Evolutionary conservation across 2,329 filamentous ascomycete species (phyloP), one percentile per base, ranked within the genome.

Genomic region (Penicillium rolfsii): DNA sequence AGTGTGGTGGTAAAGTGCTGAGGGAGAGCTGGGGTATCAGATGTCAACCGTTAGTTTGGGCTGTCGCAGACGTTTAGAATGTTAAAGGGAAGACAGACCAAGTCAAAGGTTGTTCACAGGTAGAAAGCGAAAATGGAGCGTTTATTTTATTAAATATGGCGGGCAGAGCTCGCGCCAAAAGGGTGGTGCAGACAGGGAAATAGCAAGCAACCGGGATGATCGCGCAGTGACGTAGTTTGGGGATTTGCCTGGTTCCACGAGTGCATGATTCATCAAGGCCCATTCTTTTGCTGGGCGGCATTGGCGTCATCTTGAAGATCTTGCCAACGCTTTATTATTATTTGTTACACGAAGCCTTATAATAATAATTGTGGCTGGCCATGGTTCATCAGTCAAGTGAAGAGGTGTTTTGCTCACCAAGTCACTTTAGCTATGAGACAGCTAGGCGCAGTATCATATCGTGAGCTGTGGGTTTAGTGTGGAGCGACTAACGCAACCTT

Each of bases 171-270:
- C 45, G 46, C 48, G 56, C 54, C 59, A 48, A 61, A 61, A 60
- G 60, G 49, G 48, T 33, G 41, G 55, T 55, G 53, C 35, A 55
- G 53, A 43, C 57, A 67, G 55, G 57, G 55, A 68, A 67, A 66
- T 55, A 54, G 52, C 57, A 62, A 59, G 36, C 53, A 60, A 59
- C 62, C 62, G 59, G 67, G 61, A 73, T 74, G 72, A 75, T 72
- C 64, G 62, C 56, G 65, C 59, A 70, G 70, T 75, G 73, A 75
- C 73, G 72, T 75, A 74, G 67, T 68, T 64, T 60, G 63, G 61
- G 60, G 58, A 65, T 65, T 65, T 66, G 57, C 62, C 62, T 64
- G 63, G 63, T 63, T 66, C 54, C 38, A 57, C 22, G 50, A 64
- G 56, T 70, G 64, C 63, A 68, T 67, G 69, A 70, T 68, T 70